These are phyloP conservation scores for Acrodontium crateriforme DNA, from an alignment of 2,329 filamentous ascomycete species.

Conservation along the genomic window DNA sequence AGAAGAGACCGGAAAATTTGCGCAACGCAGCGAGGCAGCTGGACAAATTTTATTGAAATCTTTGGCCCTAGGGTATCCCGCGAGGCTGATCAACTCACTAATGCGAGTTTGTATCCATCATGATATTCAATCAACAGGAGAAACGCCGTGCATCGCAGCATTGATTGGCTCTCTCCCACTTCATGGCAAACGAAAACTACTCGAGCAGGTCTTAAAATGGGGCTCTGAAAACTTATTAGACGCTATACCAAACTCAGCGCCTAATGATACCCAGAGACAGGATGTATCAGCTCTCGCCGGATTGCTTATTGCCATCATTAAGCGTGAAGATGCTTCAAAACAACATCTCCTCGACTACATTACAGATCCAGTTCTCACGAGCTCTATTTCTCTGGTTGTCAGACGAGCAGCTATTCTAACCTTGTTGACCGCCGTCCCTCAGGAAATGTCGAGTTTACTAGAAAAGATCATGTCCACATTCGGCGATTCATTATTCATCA, in stretches of 20 bases:
- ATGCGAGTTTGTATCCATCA: constrained; percentile 5
- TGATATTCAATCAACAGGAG: neutral
- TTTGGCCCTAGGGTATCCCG: constrained; percentile 55
- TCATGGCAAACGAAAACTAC: constrained; percentile 27
- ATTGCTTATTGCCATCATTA: constrained; percentile 8
- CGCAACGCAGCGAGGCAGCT: constrained; percentile 7
- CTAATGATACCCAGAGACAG: neutral
- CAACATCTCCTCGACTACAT: constrained; percentile 12
- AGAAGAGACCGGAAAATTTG: no score
- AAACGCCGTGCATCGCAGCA: neutral
- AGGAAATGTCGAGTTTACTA: constrained; percentile 40
- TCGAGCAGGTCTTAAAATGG: constrained; percentile 23
- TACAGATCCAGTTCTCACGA: constrained; percentile 10
- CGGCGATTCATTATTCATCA: constrained; percentile 75
- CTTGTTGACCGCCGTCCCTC: constrained; percentile 9
- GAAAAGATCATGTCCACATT: constrained; percentile 62
- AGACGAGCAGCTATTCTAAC: constrained; percentile 17
- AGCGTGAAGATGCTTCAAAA: constrained; percentile 5
- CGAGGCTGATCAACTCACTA: constrained; percentile 4
- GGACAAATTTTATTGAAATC: constrained; percentile 42
- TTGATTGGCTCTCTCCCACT: constrained; percentile 6
- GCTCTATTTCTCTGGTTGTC: constrained; percentile 9
- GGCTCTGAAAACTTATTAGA: constrained; percentile 8
- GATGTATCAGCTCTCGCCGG: constrained; percentile 5
- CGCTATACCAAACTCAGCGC: neutral